Evolutionary conservation across 1,139 yeast genomes (phyloP).

Genomic region (Lodderomyces oxycetoniae): DNA sequence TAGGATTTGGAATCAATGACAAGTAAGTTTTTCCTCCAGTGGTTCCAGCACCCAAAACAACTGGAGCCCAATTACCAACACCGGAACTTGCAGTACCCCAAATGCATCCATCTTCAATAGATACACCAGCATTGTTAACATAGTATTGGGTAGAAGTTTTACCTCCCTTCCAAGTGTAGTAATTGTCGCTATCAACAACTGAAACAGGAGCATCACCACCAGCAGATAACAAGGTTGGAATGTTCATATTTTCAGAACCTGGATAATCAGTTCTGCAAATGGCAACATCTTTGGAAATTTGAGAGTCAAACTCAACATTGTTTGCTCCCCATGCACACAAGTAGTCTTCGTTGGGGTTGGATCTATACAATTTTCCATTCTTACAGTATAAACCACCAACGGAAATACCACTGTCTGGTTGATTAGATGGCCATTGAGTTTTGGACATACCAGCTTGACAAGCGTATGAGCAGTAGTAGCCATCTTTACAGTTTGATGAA

Average conservation of each 20-base stretch:
- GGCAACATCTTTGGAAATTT: conserved; percentile 57
- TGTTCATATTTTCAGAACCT: conserved; percentile 83
- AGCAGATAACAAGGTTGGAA: conserved; percentile 66
- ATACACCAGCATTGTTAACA: conserved; percentile 77
- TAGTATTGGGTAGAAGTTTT: conserved; percentile 74
- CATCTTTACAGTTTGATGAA: conserved; percentile 65
- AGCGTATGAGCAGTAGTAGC: conserved; percentile 78
- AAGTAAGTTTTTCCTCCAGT: conserved; percentile 59
- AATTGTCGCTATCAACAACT: conserved; percentile 58
- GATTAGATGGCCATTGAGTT: conserved; percentile 77
- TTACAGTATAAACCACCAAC: conserved; percentile 76
- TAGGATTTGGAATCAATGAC: conserved; percentile 79
- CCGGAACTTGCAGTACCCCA: conserved; percentile 67
- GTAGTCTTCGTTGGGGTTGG: conserved; percentile 53
- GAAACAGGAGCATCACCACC: conserved; percentile 57
- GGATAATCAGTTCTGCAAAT: conserved; percentile 87
- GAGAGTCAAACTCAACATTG: conserved; percentile 55
- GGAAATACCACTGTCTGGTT: conserved; percentile 71
- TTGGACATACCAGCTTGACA: conserved; percentile 90
- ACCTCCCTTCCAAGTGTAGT: conserved; percentile 63
- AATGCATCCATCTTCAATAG: conserved; percentile 66
- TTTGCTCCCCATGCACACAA: conserved; percentile 77
- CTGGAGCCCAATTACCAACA: conserved; percentile 83
- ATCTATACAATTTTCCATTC: conserved; percentile 63
- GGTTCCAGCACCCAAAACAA: conserved; percentile 72